Evolutionary conservation across 2,329 filamentous ascomycete genomes (phyloP).

Genomic region (Huntiella decipiens): DNA sequence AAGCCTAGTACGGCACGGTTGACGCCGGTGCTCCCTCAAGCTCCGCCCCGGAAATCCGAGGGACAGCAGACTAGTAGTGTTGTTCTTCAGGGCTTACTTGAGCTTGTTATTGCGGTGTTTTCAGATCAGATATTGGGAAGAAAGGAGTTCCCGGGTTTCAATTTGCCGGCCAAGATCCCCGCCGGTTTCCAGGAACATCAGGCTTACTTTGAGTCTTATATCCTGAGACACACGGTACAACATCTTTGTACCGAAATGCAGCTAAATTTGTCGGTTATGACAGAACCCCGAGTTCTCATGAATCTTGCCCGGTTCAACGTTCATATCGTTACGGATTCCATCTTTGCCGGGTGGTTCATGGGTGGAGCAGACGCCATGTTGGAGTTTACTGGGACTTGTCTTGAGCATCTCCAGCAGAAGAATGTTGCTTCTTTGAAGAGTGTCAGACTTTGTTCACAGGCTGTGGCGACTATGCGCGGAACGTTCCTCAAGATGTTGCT

Average conservation of each 20-base stretch:
- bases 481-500: conserved; percentile 65
- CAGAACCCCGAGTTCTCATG: conserved; percentile 66
- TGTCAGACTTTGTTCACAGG: conserved; percentile 77
- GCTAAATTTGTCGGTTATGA: conserved; percentile 49
- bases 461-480: conserved; percentile 54
- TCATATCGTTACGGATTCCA: conserved; percentile 62
- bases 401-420: conserved; percentile 78
- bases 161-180: conserved; percentile 70
- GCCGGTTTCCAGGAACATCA: conserved; percentile 90
- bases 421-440: conserved; percentile 67
- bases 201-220: conserved; percentile 82
- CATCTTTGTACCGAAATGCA: conserved; percentile 53
- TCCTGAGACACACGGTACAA: conserved; percentile 56
- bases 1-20: conserved; percentile 40
- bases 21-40: conserved; percentile 37
- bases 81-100: conserved; percentile 57
- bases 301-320: conserved; percentile 67
- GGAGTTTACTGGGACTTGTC: conserved; percentile 65
- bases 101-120: conserved; percentile 63
- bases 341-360: conserved; percentile 94
- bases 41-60: conserved; percentile 21
- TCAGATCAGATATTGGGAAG: conserved; percentile 67
- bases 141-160: conserved; percentile 81
- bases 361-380: conserved; percentile 67
- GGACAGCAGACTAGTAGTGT: conserved; percentile 41